A percentile compares a stretch with the other conserved stretches of the same genome.
Conservation (phyloP, 2,329 filamentous ascomycete genomes). For the Aureobasidium sp. region DNA sequence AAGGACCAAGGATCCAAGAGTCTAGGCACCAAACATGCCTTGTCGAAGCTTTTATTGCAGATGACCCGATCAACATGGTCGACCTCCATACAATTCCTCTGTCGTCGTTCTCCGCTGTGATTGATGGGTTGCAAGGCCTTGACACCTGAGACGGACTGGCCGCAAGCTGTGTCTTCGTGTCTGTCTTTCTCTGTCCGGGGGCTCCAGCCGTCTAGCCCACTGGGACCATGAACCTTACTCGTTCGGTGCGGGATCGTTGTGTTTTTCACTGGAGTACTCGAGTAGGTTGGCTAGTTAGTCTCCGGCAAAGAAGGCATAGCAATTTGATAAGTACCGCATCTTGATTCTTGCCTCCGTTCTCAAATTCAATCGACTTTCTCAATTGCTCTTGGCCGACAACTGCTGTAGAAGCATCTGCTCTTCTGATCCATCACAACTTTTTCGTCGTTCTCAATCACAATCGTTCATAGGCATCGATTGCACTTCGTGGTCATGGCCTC, state of each 20-base stretch:
- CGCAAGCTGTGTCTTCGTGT: neutral
- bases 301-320: neutral
- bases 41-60: neutral
- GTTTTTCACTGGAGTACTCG: neutral
- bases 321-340: neutral
- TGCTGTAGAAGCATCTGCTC: neutral
- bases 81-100: neutral
- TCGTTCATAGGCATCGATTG: neutral
- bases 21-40: neutral
- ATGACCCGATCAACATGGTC: neutral
- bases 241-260: neutral
- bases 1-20: neutral
- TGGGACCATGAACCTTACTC: neutral
- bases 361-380: neutral
- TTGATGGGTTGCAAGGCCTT: neutral
- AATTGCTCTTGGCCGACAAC: neutral
- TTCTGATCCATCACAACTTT: neutral
- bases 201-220: neutral
- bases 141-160: neutral
- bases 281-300: neutral
- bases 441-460: no score
- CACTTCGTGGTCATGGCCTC: constrained; percentile 22
- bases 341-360: neutral
- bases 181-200: neutral
- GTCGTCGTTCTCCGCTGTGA: neutral